Conservation (phyloP, 2,329 filamentous ascomycete species). For the Xylaria hypoxylon region DNA sequence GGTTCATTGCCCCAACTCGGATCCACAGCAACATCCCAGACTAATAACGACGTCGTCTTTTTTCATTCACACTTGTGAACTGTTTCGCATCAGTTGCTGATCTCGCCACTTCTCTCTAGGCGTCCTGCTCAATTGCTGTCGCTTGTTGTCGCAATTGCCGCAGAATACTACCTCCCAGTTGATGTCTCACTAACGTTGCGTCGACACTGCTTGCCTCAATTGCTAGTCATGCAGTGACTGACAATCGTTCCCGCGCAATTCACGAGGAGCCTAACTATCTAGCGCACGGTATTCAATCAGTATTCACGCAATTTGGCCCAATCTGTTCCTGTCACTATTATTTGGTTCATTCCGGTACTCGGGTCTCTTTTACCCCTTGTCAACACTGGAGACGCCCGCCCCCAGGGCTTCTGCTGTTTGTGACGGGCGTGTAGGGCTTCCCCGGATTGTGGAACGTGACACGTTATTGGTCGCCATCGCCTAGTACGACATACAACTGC, state of each 20-base stretch:
- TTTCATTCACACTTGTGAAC: conserved; percentile 22
- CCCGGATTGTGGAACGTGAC: conserved; percentile 46
- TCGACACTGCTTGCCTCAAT: conserved; percentile 25
- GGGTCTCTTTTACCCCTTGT: conserved; percentile 23
- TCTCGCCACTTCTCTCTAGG: conserved; percentile 30
- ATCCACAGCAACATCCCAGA: conserved; percentile 28
- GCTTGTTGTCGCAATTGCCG: conserved; percentile 19
- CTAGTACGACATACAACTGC: conserved; percentile 41
- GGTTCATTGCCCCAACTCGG: conserved; percentile 21
- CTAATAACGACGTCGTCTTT: conserved; percentile 25
- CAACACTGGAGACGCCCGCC: conserved; percentile 28
- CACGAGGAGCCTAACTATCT: conserved; percentile 13
- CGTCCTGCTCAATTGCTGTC: conserved; percentile 18
- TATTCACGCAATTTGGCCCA: conserved; percentile 10
- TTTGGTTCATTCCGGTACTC: conserved; percentile 26
- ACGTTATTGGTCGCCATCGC: conserved; percentile 40
- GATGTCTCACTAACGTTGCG: conserved; percentile 24
- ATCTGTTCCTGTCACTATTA: conserved; percentile 19
- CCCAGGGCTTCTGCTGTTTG: conserved; percentile 27
- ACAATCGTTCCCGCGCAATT: conserved; percentile 20
- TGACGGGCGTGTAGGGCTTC: conserved; percentile 42
- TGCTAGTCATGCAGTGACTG: conserved; percentile 34
- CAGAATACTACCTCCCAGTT: conserved; percentile 8
- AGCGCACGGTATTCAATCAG: conserved; percentile 12
- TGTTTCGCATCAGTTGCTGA: conserved; percentile 34